Evolutionary conservation across 1,139 yeast genomes (phyloP).

Genomic region (Yamadazyma pseudoaaseri): DNA sequence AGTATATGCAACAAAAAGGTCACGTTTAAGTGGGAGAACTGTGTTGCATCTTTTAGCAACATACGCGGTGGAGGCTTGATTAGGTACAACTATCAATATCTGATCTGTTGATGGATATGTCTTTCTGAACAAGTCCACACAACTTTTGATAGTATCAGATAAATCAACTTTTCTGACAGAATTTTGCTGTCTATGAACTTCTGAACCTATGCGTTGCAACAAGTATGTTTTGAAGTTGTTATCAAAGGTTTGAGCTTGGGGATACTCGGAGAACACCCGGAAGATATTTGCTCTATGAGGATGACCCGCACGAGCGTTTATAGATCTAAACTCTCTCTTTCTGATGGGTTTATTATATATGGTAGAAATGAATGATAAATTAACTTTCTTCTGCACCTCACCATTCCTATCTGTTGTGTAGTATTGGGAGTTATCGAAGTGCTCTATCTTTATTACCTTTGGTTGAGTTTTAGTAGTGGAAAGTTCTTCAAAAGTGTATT

Average conservation of each 20-base stretch:
- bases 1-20: conserved; percentile 3
- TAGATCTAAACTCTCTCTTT: neutral
- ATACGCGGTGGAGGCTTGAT: conserved; percentile 8
- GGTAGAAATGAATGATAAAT: neutral
- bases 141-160: neutral
- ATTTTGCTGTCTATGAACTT: neutral
- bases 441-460: conserved; percentile 3
- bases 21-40: conserved; percentile 1
- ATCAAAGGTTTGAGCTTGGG: no score
- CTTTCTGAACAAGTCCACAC: conserved; percentile 1
- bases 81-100: conserved; percentile 18
- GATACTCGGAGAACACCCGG: neutral
- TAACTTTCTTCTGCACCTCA: conserved; percentile 2
- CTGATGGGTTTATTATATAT: neutral
- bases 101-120: conserved; percentile 10
- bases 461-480: conserved; percentile 1
- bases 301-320: neutral
- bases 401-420: conserved; percentile 3
- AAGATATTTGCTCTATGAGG: neutral
- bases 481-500: conserved; percentile 16
- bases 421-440: conserved; percentile 6
- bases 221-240: no score
- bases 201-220: neutral
- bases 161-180: neutral
- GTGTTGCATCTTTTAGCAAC: no score